Percentiles rank a stretch among this genome's conserved stretches.
Conservation (phyloP, 2,329 filamentous ascomycete genomes). For the Plectosphaerella sp. region DNA sequence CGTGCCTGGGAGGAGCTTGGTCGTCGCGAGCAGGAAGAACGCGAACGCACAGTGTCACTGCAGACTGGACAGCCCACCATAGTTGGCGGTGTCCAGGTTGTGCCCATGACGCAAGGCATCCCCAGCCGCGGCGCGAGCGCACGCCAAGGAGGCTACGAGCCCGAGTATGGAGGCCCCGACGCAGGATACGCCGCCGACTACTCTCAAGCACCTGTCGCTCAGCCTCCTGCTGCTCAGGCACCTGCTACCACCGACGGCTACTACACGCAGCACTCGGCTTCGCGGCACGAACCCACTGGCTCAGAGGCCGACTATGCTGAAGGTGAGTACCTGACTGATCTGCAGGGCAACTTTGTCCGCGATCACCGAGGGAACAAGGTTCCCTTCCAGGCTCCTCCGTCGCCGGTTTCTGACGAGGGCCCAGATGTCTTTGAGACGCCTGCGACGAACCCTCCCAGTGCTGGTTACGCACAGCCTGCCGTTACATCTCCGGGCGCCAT, state of each 20-base stretch:
- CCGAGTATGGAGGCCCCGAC: constrained; percentile 20
- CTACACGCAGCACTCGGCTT: constrained; percentile 1
- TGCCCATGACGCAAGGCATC: constrained; percentile 79
- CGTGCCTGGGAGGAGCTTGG: constrained; percentile 97
- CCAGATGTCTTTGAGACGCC: constrained; percentile 56
- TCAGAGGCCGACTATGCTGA: constrained; percentile 63
- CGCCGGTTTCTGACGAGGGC: constrained; percentile 45
- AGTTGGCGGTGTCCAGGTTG: constrained; percentile 90
- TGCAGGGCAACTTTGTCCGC: constrained; percentile 54
- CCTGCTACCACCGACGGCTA: constrained; percentile 21
- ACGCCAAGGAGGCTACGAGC: constrained; percentile 28
- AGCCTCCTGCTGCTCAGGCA: constrained; percentile 28
- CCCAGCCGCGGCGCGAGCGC: constrained; percentile 49
- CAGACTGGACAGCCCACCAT: constrained; percentile 83
- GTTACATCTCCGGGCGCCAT: constrained; percentile 18
- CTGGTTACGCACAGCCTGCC: constrained; percentile 25
- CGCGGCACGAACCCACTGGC: constrained; percentile 13
- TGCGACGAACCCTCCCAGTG: constrained; percentile 32
- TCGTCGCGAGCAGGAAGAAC: constrained; percentile 85
- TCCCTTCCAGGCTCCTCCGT: constrained; percentile 40
- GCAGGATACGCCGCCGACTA: constrained; percentile 29
- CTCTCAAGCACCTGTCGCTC: constrained; percentile 35
- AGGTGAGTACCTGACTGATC: constrained; percentile 67
- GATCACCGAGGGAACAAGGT: constrained; percentile 60
- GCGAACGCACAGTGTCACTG: constrained; percentile 79